Percentiles rank a stretch among this genome's conserved stretches.
Conservation (phyloP, 257 asterid species). For the Rhazya stricta region DNA sequence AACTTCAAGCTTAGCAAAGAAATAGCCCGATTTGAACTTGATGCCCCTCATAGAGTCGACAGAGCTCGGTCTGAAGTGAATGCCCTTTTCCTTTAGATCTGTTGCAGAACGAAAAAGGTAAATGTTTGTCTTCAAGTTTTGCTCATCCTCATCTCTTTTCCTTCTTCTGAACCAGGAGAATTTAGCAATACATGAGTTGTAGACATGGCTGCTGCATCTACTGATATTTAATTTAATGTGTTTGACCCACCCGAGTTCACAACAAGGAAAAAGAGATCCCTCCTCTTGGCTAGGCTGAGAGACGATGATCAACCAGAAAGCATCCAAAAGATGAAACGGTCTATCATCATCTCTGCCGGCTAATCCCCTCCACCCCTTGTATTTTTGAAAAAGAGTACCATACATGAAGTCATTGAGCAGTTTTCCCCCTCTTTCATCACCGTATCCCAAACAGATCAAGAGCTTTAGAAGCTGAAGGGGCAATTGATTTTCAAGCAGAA, state of each 20-base stretch:
- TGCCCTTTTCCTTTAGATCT: slow-evolving; percentile 37
- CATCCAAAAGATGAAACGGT: slow-evolving; percentile 6
- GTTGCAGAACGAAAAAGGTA: slow-evolving; percentile 21
- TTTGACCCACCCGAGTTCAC: not conserved
- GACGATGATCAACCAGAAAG: not conserved
- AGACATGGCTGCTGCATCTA: not conserved
- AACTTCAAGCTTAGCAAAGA: slow-evolving; percentile 22
- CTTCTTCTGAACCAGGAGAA: not conserved
- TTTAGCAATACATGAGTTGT: not conserved
- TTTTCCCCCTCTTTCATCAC: not conserved
- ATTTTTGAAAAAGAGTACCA: not conserved
- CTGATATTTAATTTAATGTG: no score
- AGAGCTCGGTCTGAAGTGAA: slow-evolving; percentile 17
- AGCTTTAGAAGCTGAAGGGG: slow-evolving; percentile 13
- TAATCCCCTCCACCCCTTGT: not conserved
- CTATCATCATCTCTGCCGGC: not conserved
- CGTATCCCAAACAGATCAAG: slow-evolving; percentile 8
- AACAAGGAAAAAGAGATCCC: not conserved
- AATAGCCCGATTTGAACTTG: slow-evolving; percentile 14
- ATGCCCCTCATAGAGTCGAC: slow-evolving; percentile 14
- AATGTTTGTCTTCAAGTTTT: not conserved
- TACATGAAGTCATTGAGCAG: slow-evolving; percentile 1
- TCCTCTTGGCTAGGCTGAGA: not conserved
- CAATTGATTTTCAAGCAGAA: slow-evolving; percentile 24
- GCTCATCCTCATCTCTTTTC: not conserved